Base-by-base conservation (phyloP, 2,329 filamentous ascomycete species). In the Clathrospora elynae region DNA sequence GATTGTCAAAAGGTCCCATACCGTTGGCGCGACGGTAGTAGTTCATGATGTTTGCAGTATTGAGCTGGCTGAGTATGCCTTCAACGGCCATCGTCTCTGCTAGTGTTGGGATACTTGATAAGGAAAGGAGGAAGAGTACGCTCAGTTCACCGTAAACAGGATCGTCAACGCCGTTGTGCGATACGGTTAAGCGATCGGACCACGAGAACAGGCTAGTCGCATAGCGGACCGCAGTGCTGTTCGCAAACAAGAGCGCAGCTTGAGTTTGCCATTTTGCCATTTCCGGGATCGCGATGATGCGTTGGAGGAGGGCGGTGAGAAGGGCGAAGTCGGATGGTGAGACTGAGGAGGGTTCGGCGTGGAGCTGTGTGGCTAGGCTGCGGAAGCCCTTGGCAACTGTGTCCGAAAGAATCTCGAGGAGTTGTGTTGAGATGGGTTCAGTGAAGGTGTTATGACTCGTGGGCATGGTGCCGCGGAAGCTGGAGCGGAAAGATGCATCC, bases 71-170 rank as follows among this genome's bases (percentile, higher is more conserved):
- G 5, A 99, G 79, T 10, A 96, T 77, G 20, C 88, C 90, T 58
- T 96, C 90, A 26, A 90, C 85, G 0, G 92, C 93, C 57, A 99
- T 83, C 51, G 93, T 87, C 67, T 97, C 92, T 2, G 93, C 92
- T 36, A 97, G 79, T 12, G 82, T 72, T 0, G 88, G 87, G 10
- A 97, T 79, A 10, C 83, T 85, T 1, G 91, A 96, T 9, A 99
- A 79, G 55, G 95, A 88, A 14, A 96, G 82, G 10, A 99, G 78
- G 70, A 97, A 95, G 17, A 91, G 79, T 26, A 96, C 80, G 59
- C 88, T 88, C n/a, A 96, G 81, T 65, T 96, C 91, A 52, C 91
- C 93, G 68, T 96, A 97, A 19, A 97, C 77, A 0, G 93, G 92
- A 64, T 97, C 92, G 18, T 85, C 83, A 42, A 86, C 81, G 17